Conservation (phyloP, 495 filamentous ascomycete genomes). For the Rhizodiscina lignyota region DNA sequence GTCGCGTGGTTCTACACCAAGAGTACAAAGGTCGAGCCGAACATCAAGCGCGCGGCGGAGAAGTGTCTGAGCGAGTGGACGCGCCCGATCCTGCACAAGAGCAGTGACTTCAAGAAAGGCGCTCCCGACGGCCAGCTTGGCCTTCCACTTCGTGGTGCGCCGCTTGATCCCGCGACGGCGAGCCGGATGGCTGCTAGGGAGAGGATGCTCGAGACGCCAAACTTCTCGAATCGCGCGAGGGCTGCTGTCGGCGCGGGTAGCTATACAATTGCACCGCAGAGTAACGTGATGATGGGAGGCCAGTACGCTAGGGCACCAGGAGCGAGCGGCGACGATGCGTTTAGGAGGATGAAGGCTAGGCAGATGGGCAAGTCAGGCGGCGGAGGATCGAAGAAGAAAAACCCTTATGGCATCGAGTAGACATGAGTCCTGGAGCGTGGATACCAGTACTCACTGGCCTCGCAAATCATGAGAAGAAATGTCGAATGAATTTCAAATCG, state of each 20-base stretch:
- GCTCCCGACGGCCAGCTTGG: conserved; percentile 9
- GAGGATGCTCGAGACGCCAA: conserved; percentile 50
- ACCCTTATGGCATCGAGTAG: too few species aligned
- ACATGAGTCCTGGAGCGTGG: too few species aligned
- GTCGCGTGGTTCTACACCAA: conserved; percentile 93
- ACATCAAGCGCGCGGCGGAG: conserved; percentile 88
- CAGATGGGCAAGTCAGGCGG: too few species aligned
- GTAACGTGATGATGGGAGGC: conserved; percentile 32
- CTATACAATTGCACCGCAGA: conserved; percentile 66
- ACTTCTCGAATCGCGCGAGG: conserved; percentile 51
- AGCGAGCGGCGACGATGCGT: conserved; percentile 59
- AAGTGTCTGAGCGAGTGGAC: conserved; percentile 87
- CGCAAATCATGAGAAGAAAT: too few species aligned
- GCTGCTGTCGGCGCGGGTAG: conserved; percentile 52
- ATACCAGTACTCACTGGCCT: too few species aligned
- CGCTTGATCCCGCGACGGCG: background rate
- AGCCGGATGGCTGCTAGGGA: conserved; percentile 53
- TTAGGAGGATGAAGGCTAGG: conserved; percentile 64
- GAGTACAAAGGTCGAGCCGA: conserved; percentile 66
- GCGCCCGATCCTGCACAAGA: conserved; percentile 82
- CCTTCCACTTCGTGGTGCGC: conserved; percentile 25
- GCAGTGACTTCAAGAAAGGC: conserved; percentile 79
- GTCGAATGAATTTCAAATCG: too few species aligned
- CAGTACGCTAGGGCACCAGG: conserved; percentile 48
- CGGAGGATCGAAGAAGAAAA: too few species aligned